Conservation (phyloP, 805 yeast genomes). For the Candida nemodendra region DNA sequence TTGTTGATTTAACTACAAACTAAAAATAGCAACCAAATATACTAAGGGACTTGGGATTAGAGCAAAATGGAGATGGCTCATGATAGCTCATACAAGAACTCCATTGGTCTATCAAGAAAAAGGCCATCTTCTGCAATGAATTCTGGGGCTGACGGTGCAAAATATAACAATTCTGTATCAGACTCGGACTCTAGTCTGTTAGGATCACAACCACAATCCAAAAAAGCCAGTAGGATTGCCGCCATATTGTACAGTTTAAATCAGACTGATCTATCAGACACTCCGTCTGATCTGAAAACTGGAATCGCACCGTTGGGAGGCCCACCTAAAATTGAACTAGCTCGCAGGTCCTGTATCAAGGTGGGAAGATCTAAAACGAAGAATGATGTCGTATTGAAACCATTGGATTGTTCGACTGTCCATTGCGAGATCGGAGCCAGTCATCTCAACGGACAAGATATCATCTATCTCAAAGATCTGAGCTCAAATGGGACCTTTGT, state of each 20-base stretch:
- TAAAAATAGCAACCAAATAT: too few species aligned
- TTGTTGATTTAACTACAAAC: too few species aligned
- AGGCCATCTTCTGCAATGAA: constrained; percentile 10
- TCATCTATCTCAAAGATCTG: constrained; percentile 51
- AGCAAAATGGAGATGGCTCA: too few species aligned
- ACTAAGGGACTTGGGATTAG: too few species aligned
- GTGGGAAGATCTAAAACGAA: constrained; percentile 34
- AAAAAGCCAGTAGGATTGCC: constrained; percentile 4
- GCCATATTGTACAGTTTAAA: constrained; percentile 14
- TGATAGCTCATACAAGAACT: not conserved
- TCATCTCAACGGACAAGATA: constrained; percentile 35
- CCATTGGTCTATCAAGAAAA: constrained; percentile 15
- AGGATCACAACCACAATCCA: constrained; percentile 7
- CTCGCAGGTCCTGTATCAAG: constrained; percentile 13
- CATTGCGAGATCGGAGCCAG: constrained; percentile 57
- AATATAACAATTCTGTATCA: constrained; percentile 1
- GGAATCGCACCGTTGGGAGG: not conserved
- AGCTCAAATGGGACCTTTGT: constrained; percentile 68
- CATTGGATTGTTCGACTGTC: constrained; percentile 57
- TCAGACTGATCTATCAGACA: constrained; percentile 12
- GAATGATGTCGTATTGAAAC: constrained; percentile 50
- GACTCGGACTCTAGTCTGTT: constrained; percentile 8
- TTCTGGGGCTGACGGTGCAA: not conserved
- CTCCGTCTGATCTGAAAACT: constrained; percentile 4
- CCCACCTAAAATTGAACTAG: constrained; percentile 13